These are phyloP conservation scores for Marasmius sp. DNA, from an alignment of 1,284 basidiomycete genomes.

Conservation along the genomic window DNA sequence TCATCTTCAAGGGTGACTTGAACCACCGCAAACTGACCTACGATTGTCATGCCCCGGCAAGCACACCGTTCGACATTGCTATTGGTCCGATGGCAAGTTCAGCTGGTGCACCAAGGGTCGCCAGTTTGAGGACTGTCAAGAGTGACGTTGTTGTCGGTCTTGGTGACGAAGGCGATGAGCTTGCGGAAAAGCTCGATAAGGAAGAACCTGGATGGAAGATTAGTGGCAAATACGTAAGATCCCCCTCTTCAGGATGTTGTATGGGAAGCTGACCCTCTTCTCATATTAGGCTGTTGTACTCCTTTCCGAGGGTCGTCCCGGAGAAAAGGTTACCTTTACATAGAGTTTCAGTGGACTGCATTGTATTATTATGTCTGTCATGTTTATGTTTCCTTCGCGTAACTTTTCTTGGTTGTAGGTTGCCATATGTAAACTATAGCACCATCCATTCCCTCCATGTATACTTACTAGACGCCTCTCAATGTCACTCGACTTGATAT, in stretches of 20 bases:
- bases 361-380: neutral
- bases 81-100: conserved; percentile 93
- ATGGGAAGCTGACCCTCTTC: conserved; percentile 5
- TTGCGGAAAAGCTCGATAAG: conserved; percentile 82
- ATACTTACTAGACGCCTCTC: no score
- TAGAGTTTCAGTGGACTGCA: conserved; percentile 27
- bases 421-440: no score
- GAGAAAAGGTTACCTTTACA: conserved; percentile 78
- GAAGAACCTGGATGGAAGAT: conserved; percentile 97
- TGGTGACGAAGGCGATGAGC: conserved; percentile 66
- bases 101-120: conserved; percentile 86
- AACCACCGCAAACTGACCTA: conserved; percentile 93
- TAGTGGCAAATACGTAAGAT: conserved; percentile 88
- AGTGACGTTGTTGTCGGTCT: conserved; percentile 80
- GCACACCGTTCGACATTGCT: conserved; percentile 88
- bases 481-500: no score
- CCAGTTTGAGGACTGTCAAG: conserved; percentile 86
- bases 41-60: conserved; percentile 89
- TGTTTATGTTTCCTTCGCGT: neutral
- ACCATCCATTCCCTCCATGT: no score
- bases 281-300: conserved; percentile 74
- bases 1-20: conserved; percentile 95
- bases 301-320: conserved; percentile 82
- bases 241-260: conserved; percentile 2
- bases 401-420: neutral